Evolutionary conservation across 2,329 filamentous ascomycete species (phyloP).

Genomic region (Colletotrichum liriopes): DNA sequence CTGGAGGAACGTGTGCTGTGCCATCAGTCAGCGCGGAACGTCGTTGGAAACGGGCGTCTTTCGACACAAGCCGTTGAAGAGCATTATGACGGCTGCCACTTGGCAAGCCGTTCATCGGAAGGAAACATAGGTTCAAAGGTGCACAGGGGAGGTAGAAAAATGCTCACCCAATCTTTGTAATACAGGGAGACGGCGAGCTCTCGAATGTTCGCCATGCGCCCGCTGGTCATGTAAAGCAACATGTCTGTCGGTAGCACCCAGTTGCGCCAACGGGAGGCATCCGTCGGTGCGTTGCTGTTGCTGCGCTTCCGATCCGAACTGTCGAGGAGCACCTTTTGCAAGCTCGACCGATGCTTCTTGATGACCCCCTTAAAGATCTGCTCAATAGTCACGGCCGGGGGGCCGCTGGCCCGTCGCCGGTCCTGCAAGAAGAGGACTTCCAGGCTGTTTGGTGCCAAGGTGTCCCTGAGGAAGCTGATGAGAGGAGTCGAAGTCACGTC

Average conservation of each 20-base stretch:
- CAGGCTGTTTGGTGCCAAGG: conserved; percentile 83
- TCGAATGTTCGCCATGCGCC: conserved; percentile 79
- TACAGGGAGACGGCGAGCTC: conserved; percentile 82
- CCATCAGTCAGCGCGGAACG: conserved; percentile 33
- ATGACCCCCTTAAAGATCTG: conserved; percentile 80
- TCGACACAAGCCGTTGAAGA: neutral
- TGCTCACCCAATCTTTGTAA: conserved; percentile 83
- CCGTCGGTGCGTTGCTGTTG: conserved; percentile 45
- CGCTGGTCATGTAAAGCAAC: conserved; percentile 81
- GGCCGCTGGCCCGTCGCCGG: conserved; percentile 60
- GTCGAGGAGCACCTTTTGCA: conserved; percentile 83
- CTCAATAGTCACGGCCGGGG: conserved; percentile 74
- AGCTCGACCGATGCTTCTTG: conserved; percentile 78
- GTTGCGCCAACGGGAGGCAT: conserved; percentile 70
- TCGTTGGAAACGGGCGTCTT: neutral
- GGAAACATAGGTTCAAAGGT: neutral
- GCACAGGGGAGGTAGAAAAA: neutral
- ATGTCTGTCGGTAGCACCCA: conserved; percentile 82
- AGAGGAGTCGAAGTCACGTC: conserved; percentile 79
- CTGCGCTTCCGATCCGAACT: conserved; percentile 68
- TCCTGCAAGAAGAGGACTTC: conserved; percentile 86
- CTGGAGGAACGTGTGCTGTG: conserved; percentile 84
- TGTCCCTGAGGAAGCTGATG: conserved; percentile 83
- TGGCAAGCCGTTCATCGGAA: conserved; percentile 6
- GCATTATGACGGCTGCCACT: neutral